Evolutionary conservation across 306 rosid genomes (phyloP).

Genomic region (Astragalus membranaceus): DNA sequence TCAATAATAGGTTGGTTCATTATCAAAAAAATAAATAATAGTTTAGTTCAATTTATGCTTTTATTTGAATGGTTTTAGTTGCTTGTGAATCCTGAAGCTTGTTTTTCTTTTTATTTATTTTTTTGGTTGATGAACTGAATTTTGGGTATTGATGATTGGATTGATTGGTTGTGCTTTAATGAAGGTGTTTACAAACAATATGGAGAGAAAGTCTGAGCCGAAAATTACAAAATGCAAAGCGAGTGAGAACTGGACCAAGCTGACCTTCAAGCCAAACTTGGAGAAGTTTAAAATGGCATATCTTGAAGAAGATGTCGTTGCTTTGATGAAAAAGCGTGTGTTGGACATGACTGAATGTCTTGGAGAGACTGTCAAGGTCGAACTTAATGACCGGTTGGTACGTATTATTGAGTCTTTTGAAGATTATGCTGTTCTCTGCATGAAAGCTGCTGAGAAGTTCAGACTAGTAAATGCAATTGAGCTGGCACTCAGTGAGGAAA

Average conservation of each 20-base stretch:
- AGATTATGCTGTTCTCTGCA: conserved; percentile 77
- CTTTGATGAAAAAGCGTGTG: conserved; percentile 86
- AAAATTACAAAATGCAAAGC: conserved; percentile 65
- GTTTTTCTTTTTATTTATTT: too few relatives aligned
- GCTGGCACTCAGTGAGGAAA: conserved; percentile 90
- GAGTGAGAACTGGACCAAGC: conserved; percentile 86
- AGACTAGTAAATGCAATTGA: conserved; percentile 66
- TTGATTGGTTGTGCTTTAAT: not conserved
- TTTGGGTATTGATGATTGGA: too few relatives aligned
- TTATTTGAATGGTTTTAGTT: too few relatives aligned
- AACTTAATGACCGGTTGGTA: conserved; percentile 54
- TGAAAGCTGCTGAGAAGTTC: conserved; percentile 50
- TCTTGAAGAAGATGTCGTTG: conserved; percentile 94
- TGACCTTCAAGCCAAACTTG: conserved; percentile 83
- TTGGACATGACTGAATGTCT: conserved; percentile 90
- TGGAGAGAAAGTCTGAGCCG: conserved; percentile 72
- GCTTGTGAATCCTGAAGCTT: too few relatives aligned
- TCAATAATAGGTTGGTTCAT: too few relatives aligned
- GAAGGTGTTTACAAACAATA: conserved; percentile 71
- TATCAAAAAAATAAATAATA: too few relatives aligned
- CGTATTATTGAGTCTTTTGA: conserved; percentile 51
- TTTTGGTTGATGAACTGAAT: not conserved
- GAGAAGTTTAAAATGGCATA: conserved; percentile 71
- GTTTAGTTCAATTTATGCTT: too few relatives aligned
- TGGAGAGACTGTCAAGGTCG: conserved; percentile 86